Evolutionary conservation across 2,329 filamentous ascomycete species (phyloP).

Genomic region (Colletotrichum sp.): DNA sequence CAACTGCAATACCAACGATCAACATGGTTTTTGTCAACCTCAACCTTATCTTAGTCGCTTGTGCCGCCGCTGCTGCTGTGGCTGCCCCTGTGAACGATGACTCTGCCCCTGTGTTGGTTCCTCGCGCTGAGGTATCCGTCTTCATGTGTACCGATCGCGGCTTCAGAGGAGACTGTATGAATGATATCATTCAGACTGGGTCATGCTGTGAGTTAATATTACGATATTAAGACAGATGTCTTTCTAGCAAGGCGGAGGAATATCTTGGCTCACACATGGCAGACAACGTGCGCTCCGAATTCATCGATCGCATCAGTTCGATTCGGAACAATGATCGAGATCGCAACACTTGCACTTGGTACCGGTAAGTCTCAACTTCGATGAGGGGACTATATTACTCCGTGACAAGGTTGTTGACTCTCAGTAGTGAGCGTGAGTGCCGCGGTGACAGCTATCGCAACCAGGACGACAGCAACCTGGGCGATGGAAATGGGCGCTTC

Average conservation of each 20-base stretch:
- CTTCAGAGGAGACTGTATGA: not conserved
- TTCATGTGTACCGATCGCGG: not conserved
- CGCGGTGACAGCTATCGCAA: not conserved
- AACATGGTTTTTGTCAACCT: not conserved
- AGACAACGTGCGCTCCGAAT: not conserved
- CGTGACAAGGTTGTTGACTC: not conserved
- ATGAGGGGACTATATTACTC: not conserved
- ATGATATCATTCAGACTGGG: not conserved
- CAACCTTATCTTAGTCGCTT: not conserved
- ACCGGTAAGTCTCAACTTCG: not conserved
- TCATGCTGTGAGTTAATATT: not conserved
- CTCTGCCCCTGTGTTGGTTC: not conserved
- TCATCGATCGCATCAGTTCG: not conserved
- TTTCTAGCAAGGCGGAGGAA: not conserved
- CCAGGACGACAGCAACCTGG: not conserved
- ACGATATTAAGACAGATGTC: not conserved
- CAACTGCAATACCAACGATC: not conserved
- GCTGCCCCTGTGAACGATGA: not conserved
- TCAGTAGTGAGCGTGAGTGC: not conserved
- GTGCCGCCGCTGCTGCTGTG: not conserved
- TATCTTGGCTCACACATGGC: not conserved
- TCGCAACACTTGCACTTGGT: not conserved
- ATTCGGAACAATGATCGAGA: slow-evolving; percentile 1
- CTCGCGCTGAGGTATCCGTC: not conserved
- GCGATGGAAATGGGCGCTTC: not conserved